Percentiles rank a stretch among this genome's conserved stretches.
Conservation (phyloP, 2,329 filamentous ascomycete genomes). For the Emericellopsis cladophorae region DNA sequence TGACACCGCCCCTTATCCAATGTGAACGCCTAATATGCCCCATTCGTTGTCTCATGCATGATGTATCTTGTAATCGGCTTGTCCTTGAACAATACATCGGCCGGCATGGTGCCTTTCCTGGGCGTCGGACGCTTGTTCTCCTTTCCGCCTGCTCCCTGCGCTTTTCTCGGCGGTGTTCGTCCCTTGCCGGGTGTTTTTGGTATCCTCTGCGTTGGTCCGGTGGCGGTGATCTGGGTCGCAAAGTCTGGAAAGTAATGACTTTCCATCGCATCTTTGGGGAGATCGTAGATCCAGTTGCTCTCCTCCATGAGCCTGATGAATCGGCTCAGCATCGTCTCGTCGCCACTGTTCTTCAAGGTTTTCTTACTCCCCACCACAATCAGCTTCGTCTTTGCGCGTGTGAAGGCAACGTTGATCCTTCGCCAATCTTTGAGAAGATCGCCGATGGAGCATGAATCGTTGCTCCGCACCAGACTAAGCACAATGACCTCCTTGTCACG, state of each 20-base stretch:
- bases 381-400: constrained; percentile 82
- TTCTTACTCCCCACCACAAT: constrained; percentile 72
- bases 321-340: constrained; percentile 61
- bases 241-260: constrained; percentile 55
- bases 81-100: constrained; percentile 49
- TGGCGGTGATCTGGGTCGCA: constrained; percentile 31
- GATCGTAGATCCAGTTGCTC: constrained; percentile 66
- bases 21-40: constrained; percentile 17
- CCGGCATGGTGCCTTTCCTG: constrained; percentile 44
- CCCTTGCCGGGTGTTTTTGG: constrained; percentile 15
- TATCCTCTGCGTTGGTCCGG: constrained; percentile 12
- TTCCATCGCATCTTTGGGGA: constrained; percentile 51
- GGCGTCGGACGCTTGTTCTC: constrained; percentile 36
- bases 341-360: constrained; percentile 63
- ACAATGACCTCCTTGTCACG: constrained; percentile 90
- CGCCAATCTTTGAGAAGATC: constrained; percentile 87
- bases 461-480: constrained; percentile 77
- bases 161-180: constrained; percentile 5
- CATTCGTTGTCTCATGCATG: constrained; percentile 54
- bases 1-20: constrained; percentile 1
- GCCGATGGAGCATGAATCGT: constrained; percentile 71
- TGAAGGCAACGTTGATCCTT: constrained; percentile 91
- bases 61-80: constrained; percentile 64
- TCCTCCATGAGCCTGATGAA: constrained; percentile 70
- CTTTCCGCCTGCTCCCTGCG: constrained; percentile 18